Conservation (phyloP, 1,284 basidiomycete species). For the Ceratobasidium sp. region DNA sequence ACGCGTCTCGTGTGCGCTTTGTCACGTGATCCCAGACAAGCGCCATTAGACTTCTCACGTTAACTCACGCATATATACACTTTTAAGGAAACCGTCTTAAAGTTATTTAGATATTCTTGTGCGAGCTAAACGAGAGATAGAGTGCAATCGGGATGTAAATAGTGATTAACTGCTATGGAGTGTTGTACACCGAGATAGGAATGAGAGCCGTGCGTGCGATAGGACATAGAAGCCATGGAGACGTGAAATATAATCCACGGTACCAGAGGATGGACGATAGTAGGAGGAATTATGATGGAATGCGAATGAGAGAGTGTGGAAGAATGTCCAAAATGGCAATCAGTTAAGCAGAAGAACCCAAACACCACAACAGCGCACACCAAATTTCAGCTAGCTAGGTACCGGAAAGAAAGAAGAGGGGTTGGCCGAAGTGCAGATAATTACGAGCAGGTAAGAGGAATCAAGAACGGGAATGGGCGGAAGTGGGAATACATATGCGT, state of each 20-base stretch:
- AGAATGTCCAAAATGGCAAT: constrained; percentile 30
- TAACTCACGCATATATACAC: too few relatives aligned
- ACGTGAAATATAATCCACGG: constrained; percentile 29
- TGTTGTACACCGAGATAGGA: constrained; percentile 38
- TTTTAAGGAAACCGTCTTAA: too few relatives aligned
- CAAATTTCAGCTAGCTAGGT: constrained; percentile 32
- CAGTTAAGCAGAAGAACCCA: constrained; percentile 31
- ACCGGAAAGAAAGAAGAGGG: constrained; percentile 27
- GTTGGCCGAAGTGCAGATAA: constrained; percentile 6
- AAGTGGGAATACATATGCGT: constrained; percentile 41
- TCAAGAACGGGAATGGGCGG: constrained; percentile 9
- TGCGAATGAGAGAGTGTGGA: neutral
- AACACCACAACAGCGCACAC: constrained; percentile 31
- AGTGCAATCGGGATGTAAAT: constrained; percentile 32
- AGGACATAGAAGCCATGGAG: constrained; percentile 27
- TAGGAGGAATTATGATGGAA: constrained; percentile 34
- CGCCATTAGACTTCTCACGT: too few relatives aligned
- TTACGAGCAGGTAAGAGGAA: constrained; percentile 17
- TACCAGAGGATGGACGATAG: constrained; percentile 1
- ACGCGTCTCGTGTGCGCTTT: constrained; percentile 20
- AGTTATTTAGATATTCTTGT: too few relatives aligned
- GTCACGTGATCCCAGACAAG: constrained; percentile 6
- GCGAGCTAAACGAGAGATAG: too few relatives aligned
- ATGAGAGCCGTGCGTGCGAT: constrained; percentile 18
- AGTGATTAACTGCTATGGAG: constrained; percentile 39